Evolutionary conservation across 805 yeast genomes (phyloP), one percentile per base, ranked within the genome.

Genomic region (Torulaspora maleeae): DNA sequence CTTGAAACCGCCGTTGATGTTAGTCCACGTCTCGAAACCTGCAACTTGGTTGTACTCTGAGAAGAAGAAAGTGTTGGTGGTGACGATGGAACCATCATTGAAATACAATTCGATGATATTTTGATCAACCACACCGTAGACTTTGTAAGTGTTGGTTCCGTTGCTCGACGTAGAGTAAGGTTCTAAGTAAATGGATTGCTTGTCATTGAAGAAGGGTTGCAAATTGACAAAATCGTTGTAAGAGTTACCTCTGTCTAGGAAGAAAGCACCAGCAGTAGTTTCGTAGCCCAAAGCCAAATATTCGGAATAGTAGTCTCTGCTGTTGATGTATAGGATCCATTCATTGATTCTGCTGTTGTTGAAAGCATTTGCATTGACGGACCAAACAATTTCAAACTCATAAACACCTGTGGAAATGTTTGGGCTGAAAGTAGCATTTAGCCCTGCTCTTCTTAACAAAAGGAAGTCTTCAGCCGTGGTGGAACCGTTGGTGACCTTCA

Each of bases 51-150:
- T 39, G 9, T 39, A 36, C 3, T 41, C 41, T 13, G 51, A 46
- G 42, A 61, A 49, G 54, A 64, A 66, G 53, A 64, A 66, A 3
- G 59, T 50, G 49, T 63, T 58, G 8, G 70, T 66, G 15, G 58
- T 50, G 6, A 59, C 50, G 15, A 45, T 38, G 5, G 59, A 50
- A 19, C 68, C 68, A 38, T 64, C 54, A 44, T 63, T 63, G 52
- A 63, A 60, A 50, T 51, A 64, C 16, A 64, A 32, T 46, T 64
- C 70, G n/a, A 62, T 20, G 37, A 64, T 53, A 42, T 61, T 61
- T 39, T 54, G 53, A 50, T 66, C 69, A 27, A 62, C 51, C 16
- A 66, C 46, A 36, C 67, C 68, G 30, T 54, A 52, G 5, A 64
- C 51, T 32, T 63, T 55, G 54, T 52, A 64, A 15, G 48, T 37